Percentiles rank a stretch among this genome's conserved stretches.
Evolutionary conservation across 169 alveolate species (phyloP).

Genomic region (Cryptosporidium tyzzeri): DNA sequence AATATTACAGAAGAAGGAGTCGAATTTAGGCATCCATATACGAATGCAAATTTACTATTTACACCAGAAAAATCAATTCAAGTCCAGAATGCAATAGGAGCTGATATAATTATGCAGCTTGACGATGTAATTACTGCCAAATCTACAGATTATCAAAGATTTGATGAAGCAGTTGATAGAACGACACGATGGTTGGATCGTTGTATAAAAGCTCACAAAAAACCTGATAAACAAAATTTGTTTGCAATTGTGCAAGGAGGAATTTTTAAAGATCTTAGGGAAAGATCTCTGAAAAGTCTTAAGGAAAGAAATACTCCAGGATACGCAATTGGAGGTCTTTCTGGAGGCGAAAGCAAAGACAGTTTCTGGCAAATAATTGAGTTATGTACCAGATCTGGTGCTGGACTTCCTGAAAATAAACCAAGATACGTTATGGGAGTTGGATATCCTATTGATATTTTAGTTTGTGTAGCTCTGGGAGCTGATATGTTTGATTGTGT

Average conservation of each 20-base stretch:
- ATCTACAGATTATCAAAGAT: slow-evolving; percentile 78
- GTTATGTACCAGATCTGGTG: slow-evolving; percentile 84
- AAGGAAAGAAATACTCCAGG: slow-evolving; percentile 93
- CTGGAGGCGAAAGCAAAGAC: slow-evolving; percentile 98
- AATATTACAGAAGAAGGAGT: slow-evolving; percentile 96
- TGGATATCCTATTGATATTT: slow-evolving; percentile 96
- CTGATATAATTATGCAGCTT: slow-evolving; percentile 97
- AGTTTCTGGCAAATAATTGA: slow-evolving; percentile 93
- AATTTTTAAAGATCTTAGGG: slow-evolving; percentile 89
- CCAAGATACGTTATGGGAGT: slow-evolving; percentile 99
- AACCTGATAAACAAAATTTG: slow-evolving; percentile 91
- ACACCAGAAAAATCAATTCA: slow-evolving; percentile 97
- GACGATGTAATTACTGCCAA: slow-evolving; percentile 96
- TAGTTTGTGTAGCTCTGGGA: slow-evolving; percentile 96
- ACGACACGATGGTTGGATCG: slow-evolving; percentile 96
- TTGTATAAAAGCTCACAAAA: slow-evolving; percentile 94
- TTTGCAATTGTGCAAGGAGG: slow-evolving; percentile 99
- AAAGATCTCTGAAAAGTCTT: slow-evolving; percentile 86
- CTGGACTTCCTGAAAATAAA: slow-evolving; percentile 84
- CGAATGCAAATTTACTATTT: slow-evolving; percentile 85
- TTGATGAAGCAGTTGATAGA: slow-evolving; percentile 87
- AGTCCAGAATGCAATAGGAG: slow-evolving; percentile 94
- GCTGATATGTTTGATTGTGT: slow-evolving; percentile 99
- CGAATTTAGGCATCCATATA: slow-evolving; percentile 90
- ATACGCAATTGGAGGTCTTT: slow-evolving; percentile 98